Conservation (phyloP, 768 basidiomycete species). For the Pleurotus cornucopiae region DNA sequence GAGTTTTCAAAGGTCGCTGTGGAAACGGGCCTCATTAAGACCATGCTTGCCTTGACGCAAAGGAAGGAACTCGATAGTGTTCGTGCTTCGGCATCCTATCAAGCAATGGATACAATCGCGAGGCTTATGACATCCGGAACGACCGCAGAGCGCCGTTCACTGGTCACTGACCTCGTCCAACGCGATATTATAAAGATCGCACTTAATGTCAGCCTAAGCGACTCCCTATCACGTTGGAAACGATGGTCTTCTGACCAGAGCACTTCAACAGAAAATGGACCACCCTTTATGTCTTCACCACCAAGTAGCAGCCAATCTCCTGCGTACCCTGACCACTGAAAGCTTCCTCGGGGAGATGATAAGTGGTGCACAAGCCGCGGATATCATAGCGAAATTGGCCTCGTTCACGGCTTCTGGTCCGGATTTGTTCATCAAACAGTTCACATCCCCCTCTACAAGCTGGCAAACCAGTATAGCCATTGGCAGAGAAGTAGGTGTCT, state of each 20-base stretch:
- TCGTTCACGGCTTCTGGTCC: constrained; percentile 20
- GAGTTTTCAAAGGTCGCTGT: constrained; percentile 19
- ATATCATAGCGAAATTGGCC: constrained; percentile 21
- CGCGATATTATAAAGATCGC: constrained; percentile 17
- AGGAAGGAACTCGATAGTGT: constrained; percentile 12
- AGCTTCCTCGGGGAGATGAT: constrained; percentile 19
- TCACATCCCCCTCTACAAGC: constrained; percentile 17
- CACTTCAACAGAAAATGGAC: constrained; percentile 15
- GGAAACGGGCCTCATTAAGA: constrained; percentile 22
- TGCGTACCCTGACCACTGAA: constrained; percentile 17
- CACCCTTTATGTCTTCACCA: constrained; percentile 21
- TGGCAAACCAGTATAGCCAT: constrained; percentile 21
- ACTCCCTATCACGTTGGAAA: background rate
- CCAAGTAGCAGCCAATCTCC: constrained; percentile 13
- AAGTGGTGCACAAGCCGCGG: constrained; percentile 14
- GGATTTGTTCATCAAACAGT: constrained; percentile 15
- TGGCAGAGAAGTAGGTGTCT: background rate
- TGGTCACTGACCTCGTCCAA: constrained; percentile 21
- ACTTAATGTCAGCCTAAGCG: constrained; percentile 15
- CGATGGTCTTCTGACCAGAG: background rate
- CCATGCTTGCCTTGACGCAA: constrained; percentile 19
- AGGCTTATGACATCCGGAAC: constrained; percentile 18
- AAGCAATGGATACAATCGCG: constrained; percentile 18
- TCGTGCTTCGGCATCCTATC: constrained; percentile 17
- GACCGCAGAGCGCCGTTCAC: constrained; percentile 13